Evolutionary conservation across 2,329 filamentous ascomycete genomes (phyloP), one percentile per base, ranked within the genome.

Genomic region (Neonectria faginata): DNA sequence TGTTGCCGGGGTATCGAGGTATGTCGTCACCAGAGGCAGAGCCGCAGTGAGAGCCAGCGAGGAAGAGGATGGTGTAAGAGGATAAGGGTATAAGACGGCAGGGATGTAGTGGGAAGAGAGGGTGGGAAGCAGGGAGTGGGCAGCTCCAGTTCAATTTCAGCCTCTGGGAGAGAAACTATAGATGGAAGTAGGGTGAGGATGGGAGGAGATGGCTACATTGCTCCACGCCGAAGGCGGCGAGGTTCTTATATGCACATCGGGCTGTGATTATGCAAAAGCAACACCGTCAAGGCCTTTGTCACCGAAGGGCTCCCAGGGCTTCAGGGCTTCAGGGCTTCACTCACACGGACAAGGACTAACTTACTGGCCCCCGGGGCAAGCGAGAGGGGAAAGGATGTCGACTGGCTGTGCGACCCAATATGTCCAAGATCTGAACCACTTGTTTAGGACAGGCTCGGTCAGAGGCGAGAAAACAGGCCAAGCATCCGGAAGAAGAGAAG

Each of bases 351-450:
- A 16, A 39, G 36, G 36, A 39, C 36, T 39, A 48, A 68, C 58
- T 61, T 69, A 54, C 59, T 65, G 53, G 50, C 55, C 53, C n/a
- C 56, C 22, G 53, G 63, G 53, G 54, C 64, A 74, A 74, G 72
- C 72, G 74, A 76, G 74, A 74, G 66, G 63, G 63, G 69, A 72
- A 70, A 69, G 73, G 70, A 74, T 74, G 70, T 71, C 67, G 62
- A 71, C 57, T 68, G 70, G 67, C 67, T 77, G 78, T 78, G 73
- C 73, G 70, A 79, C 77, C 71, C 71, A 75, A 77, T 71, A 75
- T 73, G 76, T 74, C 65, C 71, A 75, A 71, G 70, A 79, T 75
- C 70, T 78, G 75, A 77, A 76, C 73, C 76, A 75, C 65, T 69
- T 75, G 71, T 77, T 78, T 77, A 69, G 75, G 70, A 77, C 75